Conservation (phyloP, 176 grass and related monocot species). For the Microstegium vimineum region DNA sequence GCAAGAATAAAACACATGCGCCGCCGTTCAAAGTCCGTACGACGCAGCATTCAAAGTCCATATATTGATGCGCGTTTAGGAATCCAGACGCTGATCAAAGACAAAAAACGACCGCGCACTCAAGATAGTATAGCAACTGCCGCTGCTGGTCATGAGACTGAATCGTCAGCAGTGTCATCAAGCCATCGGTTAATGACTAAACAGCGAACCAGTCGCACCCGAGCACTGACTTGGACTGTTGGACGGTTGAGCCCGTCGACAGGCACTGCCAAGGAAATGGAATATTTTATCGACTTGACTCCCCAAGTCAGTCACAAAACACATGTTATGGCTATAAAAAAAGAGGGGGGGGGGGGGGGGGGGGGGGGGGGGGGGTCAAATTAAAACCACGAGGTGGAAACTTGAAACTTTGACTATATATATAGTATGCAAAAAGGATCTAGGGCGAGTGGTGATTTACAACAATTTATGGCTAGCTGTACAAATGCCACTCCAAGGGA, state of each 20-base stretch:
- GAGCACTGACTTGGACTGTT: not conserved
- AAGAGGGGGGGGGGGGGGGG: too few species aligned
- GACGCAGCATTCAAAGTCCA: not conserved
- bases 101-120: not conserved
- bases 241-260: too few species aligned
- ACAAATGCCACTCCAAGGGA: conserved; percentile 23
- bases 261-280: not conserved
- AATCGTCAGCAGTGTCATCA: not conserved
- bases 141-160: not conserved
- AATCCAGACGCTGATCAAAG: not conserved
- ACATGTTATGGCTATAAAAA: not conserved
- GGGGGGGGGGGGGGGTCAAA: not conserved
- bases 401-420: not conserved
- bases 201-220: not conserved
- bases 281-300: not conserved
- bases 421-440: not conserved
- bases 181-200: not conserved
- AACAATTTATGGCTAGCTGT: conserved; percentile 33
- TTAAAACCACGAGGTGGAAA: not conserved
- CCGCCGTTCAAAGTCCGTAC: not conserved
- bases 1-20: not conserved
- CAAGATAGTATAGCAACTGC: not conserved
- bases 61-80: not conserved
- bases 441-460: conserved; percentile 25
- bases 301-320: not conserved